phyloP scores from a whole-genome alignment of 2,329 filamentous ascomycete genomes.

The Ceratocystis destructans region DNA sequence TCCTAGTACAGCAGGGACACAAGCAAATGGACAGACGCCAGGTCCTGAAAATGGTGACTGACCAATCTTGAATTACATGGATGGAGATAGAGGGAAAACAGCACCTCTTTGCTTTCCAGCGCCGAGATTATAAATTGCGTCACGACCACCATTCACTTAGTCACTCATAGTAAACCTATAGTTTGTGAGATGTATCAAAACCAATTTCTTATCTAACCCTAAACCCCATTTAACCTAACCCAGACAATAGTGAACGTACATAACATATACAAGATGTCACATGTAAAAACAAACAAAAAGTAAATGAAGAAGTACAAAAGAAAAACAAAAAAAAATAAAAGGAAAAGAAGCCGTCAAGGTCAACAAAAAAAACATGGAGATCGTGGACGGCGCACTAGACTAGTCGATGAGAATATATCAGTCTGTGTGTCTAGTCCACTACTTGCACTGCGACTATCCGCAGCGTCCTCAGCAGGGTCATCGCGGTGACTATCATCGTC shows the following conservation, averaged over 20 bases:
- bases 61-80: neutral
- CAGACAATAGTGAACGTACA: neutral
- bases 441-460: slow-evolving; percentile 25
- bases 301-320: slow-evolving; percentile 1
- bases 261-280: neutral
- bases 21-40: neutral
- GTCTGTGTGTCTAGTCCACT: slow-evolving; percentile 19
- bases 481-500: neutral
- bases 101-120: neutral
- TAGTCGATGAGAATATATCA: neutral
- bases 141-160: too few relatives aligned
- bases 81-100: neutral
- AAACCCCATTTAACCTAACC: neutral
- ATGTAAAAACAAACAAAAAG: slow-evolving; percentile 8
- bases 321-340: neutral
- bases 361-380: neutral
- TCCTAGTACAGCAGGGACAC: neutral
- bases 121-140: too few relatives aligned
- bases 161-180: too few relatives aligned
- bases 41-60: slow-evolving; percentile 8
- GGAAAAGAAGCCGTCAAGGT: neutral
- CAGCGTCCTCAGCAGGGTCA: slow-evolving; percentile 23
- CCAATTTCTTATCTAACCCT: slow-evolving; percentile 5
- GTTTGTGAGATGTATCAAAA: neutral
- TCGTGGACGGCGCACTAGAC: neutral